Percentiles rank a stretch among this genome's conserved stretches.
Evolutionary conservation across 371 early-diverging fungal species (phyloP).

Genomic region (Dichotomocladium elegans): DNA sequence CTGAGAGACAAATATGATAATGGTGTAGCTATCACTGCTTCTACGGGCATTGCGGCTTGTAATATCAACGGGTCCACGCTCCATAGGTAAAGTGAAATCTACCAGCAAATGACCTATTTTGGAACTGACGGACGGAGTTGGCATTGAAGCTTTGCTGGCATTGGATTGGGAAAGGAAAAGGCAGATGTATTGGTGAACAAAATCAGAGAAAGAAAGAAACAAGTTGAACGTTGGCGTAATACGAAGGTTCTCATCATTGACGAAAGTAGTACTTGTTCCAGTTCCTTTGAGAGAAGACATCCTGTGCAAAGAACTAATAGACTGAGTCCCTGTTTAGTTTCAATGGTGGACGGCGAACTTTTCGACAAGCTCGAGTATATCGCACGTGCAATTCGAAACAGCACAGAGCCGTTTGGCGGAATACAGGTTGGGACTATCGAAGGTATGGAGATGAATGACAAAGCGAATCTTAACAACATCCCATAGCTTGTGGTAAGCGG

Average conservation of each 20-base stretch:
- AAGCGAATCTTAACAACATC: neutral
- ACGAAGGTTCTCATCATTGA: slow-evolving; percentile 81
- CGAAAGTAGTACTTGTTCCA: slow-evolving; percentile 57
- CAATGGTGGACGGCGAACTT: slow-evolving; percentile 80
- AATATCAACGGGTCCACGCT: slow-evolving; percentile 80
- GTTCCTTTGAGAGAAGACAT: neutral
- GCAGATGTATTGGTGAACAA: slow-evolving; percentile 36
- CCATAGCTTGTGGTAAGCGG: slow-evolving; percentile 73
- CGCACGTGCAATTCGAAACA: slow-evolving; percentile 55
- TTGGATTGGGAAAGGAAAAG: slow-evolving; percentile 60
- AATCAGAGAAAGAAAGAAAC: slow-evolving; percentile 19
- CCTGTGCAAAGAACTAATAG: neutral
- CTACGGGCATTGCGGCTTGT: slow-evolving; percentile 87
- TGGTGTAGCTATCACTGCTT: slow-evolving; percentile 76
- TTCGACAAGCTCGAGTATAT: slow-evolving; percentile 81
- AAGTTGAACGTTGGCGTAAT: slow-evolving; percentile 53
- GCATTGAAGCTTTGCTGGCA: slow-evolving; percentile 62
- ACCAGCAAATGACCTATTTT: too few relatives aligned
- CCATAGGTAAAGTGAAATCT: slow-evolving; percentile 45
- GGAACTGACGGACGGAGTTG: too few relatives aligned
- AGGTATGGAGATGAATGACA: neutral
- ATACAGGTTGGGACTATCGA: too few relatives aligned
- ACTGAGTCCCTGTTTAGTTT: slow-evolving; percentile 47
- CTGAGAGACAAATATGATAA: slow-evolving; percentile 27
- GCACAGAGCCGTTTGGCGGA: slow-evolving; percentile 76